These are phyloP conservation scores for Suhomyces bolitotheri DNA, from an alignment of 1,139 yeast species.

Conservation along the genomic window DNA sequence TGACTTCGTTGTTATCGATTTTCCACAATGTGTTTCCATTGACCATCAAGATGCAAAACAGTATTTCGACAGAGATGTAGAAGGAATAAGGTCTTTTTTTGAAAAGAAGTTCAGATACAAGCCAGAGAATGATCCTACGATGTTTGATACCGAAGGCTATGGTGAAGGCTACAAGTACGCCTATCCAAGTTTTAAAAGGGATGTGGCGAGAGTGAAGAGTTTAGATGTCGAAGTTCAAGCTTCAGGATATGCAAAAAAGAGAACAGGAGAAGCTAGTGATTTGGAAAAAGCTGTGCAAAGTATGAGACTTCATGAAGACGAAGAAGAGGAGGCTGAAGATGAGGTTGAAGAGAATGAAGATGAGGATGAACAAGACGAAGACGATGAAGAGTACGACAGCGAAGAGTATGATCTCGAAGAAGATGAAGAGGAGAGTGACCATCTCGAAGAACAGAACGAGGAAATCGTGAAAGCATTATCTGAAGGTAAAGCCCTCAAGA, in stretches of 20 bases:
- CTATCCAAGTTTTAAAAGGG: conserved; percentile 78
- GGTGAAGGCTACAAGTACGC: conserved; percentile 79
- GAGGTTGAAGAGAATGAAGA: conserved; percentile 30
- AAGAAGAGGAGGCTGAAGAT: conserved; percentile 34
- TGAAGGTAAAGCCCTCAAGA: conserved; percentile 60
- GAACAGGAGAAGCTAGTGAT: conserved; percentile 55
- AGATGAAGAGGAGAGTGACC: conserved; percentile 35
- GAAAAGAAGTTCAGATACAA: conserved; percentile 72
- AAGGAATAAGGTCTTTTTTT: conserved; percentile 83
- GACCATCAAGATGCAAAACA: conserved; percentile 86
- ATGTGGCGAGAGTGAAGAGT: conserved; percentile 64
- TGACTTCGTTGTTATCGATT: conserved; percentile 88
- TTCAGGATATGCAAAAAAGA: conserved; percentile 83
- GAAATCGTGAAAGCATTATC: conserved; percentile 69
- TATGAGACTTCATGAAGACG: conserved; percentile 52
- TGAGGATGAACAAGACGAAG: conserved; percentile 30
- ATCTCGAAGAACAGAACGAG: conserved; percentile 62
- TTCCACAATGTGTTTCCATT: conserved; percentile 95
- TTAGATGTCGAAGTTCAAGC: conserved; percentile 87
- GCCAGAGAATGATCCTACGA: conserved; percentile 62
- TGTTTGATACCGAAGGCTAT: conserved; percentile 75
- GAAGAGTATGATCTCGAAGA: conserved; percentile 24
- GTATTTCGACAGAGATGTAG: conserved; percentile 89
- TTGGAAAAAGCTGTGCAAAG: conserved; percentile 72
- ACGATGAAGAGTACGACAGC: conserved; percentile 31